A percentile compares a stretch with the other conserved stretches of the same genome.
These are phyloP conservation scores for Hamiltosporidium tvaerminnensis DNA, from an alignment of 371 early-diverging fungal species.

Conservation along the genomic window DNA sequence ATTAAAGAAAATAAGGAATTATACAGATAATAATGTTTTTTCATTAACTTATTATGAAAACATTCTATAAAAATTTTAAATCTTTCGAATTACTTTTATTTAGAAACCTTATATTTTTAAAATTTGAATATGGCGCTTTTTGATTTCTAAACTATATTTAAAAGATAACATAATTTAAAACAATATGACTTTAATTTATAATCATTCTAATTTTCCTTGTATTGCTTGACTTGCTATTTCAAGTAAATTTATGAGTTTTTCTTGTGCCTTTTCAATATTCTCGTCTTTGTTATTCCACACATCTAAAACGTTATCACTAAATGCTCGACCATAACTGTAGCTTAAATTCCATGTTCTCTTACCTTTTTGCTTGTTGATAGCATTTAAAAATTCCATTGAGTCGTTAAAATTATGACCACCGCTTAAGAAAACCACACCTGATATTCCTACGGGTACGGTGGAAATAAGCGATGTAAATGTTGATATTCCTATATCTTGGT, in stretches of 20 bases:
- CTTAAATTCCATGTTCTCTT: slow-evolving; percentile 39
- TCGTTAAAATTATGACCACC: slow-evolving; percentile 47
- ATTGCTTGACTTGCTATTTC: slow-evolving; percentile 5
- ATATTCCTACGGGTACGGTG: slow-evolving; percentile 40
- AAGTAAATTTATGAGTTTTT: slow-evolving; percentile 20
- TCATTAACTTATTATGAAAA: too few relatives aligned
- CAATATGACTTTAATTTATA: too few relatives aligned
- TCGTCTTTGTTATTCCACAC: slow-evolving; percentile 41
- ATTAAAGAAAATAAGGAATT: too few relatives aligned
- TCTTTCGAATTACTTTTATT: too few relatives aligned
- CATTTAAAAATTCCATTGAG: slow-evolving; percentile 33
- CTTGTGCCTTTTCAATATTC: slow-evolving; percentile 41
- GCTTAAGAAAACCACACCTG: slow-evolving; percentile 51
- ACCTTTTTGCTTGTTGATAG: slow-evolving; percentile 19
- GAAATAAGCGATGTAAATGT: slow-evolving; percentile 32
- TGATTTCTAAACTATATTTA: too few relatives aligned
- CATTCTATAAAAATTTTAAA: too few relatives aligned
- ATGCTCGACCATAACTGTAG: slow-evolving; percentile 49
- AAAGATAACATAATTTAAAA: too few relatives aligned
- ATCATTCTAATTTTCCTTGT: background rate
- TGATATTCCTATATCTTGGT: slow-evolving; percentile 20
- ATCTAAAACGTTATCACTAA: slow-evolving; percentile 38
- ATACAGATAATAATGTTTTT: too few relatives aligned
- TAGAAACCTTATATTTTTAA: too few relatives aligned
- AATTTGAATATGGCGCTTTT: too few relatives aligned